Conservation (phyloP, 441 rosid genomes). For the Brassica balearica region DNA sequence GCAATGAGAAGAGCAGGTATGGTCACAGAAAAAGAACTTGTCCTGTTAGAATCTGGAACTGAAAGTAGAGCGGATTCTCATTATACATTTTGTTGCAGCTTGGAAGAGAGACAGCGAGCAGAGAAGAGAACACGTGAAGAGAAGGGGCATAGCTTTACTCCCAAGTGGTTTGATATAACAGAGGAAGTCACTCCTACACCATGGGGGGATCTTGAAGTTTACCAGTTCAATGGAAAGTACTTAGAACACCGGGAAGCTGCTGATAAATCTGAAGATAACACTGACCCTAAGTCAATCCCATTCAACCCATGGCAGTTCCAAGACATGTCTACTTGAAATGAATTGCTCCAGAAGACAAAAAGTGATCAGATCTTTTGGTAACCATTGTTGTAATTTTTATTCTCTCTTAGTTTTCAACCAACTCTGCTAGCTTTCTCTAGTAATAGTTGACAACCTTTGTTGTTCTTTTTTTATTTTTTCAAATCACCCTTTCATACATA, state of each 20-base stretch:
- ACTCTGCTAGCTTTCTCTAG: slow-evolving; percentile 27
- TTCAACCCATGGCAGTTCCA: slow-evolving; percentile 84
- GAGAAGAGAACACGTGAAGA: slow-evolving; percentile 88
- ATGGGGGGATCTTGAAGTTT: slow-evolving; percentile 97
- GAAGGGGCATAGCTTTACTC: slow-evolving; percentile 64
- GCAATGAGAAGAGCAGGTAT: slow-evolving; percentile 89
- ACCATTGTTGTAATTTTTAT: slow-evolving; percentile 41
- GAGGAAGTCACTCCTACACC: slow-evolving; percentile 83
- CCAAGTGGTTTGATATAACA: slow-evolving; percentile 89
- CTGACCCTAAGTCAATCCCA: slow-evolving; percentile 47
- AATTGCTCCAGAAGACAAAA: slow-evolving; percentile 7
- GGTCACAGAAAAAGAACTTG: slow-evolving; percentile 37
- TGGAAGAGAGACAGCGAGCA: slow-evolving; percentile 98
- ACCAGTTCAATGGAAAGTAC: slow-evolving; percentile 85
- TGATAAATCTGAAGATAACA: slow-evolving; percentile 60
- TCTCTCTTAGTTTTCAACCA: slow-evolving; percentile 32
- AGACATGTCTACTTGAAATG: slow-evolving; percentile 51
- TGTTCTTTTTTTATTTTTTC: background rate
- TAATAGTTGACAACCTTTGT: slow-evolving; percentile 34
- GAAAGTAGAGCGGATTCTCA: slow-evolving; percentile 4
- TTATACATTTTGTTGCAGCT: slow-evolving; percentile 45
- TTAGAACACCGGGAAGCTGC: slow-evolving; percentile 61
- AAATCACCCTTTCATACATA: slow-evolving; percentile 28
- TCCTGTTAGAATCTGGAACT: background rate
- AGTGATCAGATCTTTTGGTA: slow-evolving; percentile 27